Evolutionary conservation across 2,329 filamentous ascomycete genomes (phyloP), one percentile per base, ranked within the genome.

Genomic region (Calcarisporium arbuscula): DNA sequence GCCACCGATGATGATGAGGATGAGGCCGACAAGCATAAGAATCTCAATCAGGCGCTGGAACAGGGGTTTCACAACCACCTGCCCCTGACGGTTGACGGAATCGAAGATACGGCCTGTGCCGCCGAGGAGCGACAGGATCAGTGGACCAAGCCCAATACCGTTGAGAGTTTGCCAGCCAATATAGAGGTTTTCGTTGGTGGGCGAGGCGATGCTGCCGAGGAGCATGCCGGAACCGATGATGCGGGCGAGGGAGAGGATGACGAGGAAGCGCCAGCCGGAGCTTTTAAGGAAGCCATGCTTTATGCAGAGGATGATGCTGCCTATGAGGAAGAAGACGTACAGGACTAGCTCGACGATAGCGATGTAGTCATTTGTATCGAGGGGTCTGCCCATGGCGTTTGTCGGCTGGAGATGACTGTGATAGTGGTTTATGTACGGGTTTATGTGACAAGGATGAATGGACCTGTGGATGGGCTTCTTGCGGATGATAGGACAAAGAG

Each of bases 221-320:
- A 48, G 51, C 10, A 79, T 37, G n/a, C 64, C 59, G 43, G 75
- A 67, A 41, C 64, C 56, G 31, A 79, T 62, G 35, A 82, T 73
- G 60, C 80, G 74, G 36, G 54, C 63, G 11, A 78, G 58, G 3
- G 77, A 64, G 11, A 77, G 63, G 18, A 82, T 65, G 11, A 81
- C 60, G 46, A 82, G 70, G 8, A 79, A 64, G 16, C 77, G 67
- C 30, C 76, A 80, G 5, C 77, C 77, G 12, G 71, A 71, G 8
- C 78, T 68, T 64, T 79, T 75, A 5, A 58, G 46, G 51, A 69
- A 72, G 70, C 77, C 57, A 35, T 61, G 55, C 11, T 46, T 51
- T 38, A 46, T 73, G 9, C 73, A 76, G 36, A 80, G 40, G 23
- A 50, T 33, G 35, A 62, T 35, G 23, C 46, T 49, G 14, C 48